phyloP scores from a whole-genome alignment of 306 rosid species.

The Vigna hirtella region DNA sequence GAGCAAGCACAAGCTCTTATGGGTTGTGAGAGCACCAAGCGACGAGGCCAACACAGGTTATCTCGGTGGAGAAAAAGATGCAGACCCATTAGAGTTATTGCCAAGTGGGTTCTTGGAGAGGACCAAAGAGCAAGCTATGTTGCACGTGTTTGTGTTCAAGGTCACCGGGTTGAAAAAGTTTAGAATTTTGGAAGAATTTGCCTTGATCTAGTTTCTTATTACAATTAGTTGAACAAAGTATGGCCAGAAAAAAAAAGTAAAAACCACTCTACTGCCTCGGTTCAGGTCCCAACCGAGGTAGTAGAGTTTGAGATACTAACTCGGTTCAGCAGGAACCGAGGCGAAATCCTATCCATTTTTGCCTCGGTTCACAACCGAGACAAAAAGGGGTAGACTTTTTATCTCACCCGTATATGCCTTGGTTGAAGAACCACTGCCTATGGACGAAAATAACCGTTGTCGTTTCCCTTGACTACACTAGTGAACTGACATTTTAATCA shows the following conservation, averaged over 20 bases:
- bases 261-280: no score
- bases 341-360: no score
- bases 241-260: conserved; percentile 46
- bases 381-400: no score
- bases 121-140: conserved; percentile 2
- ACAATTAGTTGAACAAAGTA: conserved; percentile 47
- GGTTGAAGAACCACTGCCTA: no score
- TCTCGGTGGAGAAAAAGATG: neutral
- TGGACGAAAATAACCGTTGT: no score
- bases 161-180: conserved; percentile 58
- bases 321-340: no score
- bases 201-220: conserved; percentile 59
- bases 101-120: neutral
- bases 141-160: conserved; percentile 65
- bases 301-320: no score
- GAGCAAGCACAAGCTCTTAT: neutral
- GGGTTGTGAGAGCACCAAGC: neutral
- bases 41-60: neutral
- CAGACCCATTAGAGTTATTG: neutral
- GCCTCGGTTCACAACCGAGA: no score
- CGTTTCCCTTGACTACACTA: no score
- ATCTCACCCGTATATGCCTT: no score
- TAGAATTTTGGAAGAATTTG: conserved; percentile 63
- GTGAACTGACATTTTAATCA: no score
- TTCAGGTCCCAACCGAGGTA: no score